These are phyloP conservation scores for Emmonsia crescens DNA, from an alignment of 2,329 filamentous ascomycete species.

Conservation along the genomic window DNA sequence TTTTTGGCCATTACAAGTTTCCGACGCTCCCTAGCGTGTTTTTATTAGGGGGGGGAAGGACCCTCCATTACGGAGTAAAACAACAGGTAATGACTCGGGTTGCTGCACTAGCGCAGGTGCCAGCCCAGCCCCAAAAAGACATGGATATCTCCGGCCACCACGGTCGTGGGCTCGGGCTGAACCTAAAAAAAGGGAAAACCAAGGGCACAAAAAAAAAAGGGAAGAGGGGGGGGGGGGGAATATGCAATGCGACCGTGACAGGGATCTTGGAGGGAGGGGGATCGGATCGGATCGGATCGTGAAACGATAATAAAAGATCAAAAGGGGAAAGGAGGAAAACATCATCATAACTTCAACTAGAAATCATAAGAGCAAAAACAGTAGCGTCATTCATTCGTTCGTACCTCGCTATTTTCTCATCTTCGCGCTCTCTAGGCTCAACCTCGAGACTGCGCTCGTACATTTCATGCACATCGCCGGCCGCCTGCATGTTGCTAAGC, in stretches of 20 bases:
- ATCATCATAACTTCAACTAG: slow-evolving; percentile 5
- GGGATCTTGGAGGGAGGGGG: background rate
- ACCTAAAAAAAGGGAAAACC: background rate
- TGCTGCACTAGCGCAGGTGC: slow-evolving; percentile 1
- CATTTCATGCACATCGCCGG: slow-evolving; percentile 97
- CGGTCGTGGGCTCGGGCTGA: background rate
- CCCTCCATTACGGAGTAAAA: background rate
- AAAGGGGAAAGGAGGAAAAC: slow-evolving; percentile 6
- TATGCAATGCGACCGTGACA: background rate
- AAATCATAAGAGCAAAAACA: slow-evolving; percentile 11
- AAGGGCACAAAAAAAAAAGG: background rate
- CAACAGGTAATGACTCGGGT: background rate
- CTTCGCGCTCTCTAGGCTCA: slow-evolving; percentile 90
- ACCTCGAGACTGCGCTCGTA: slow-evolving; percentile 93
- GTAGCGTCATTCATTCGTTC: slow-evolving; percentile 13
- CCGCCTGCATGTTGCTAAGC: slow-evolving; percentile 86
- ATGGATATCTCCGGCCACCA: background rate
- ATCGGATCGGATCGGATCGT: background rate
- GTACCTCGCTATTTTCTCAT: slow-evolving; percentile 98
- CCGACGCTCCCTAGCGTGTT: background rate
- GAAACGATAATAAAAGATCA: background rate
- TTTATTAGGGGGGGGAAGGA: background rate
- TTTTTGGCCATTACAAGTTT: background rate
- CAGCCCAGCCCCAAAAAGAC: background rate
- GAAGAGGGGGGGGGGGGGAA: too few relatives aligned